Evolutionary conservation across 352 stramenopile species (phyloP).

Genomic region (Phytopythium ostracodes): DNA sequence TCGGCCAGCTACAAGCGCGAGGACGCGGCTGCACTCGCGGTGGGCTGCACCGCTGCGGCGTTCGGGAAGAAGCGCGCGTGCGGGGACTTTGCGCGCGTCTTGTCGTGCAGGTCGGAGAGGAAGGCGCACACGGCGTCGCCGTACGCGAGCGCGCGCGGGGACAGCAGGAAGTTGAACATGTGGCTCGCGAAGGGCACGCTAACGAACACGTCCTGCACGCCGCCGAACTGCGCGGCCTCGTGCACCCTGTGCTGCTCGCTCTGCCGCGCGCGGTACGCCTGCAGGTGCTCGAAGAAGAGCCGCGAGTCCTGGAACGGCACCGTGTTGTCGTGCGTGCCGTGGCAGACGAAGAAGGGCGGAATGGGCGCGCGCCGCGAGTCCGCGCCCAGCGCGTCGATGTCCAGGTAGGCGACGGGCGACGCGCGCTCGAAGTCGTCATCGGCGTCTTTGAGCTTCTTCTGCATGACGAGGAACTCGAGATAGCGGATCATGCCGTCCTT

Average conservation of each 20-base stretch:
- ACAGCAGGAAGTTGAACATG: constrained; percentile 63
- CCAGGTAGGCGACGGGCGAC: constrained; percentile 46
- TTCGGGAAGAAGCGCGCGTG: constrained; percentile 18
- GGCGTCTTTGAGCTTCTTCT: constrained; percentile 44
- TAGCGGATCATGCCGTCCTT: constrained; percentile 35
- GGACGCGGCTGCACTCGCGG: neutral
- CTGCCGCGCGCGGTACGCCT: constrained; percentile 28
- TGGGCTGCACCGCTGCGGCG: constrained; percentile 6
- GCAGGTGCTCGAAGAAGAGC: constrained; percentile 53
- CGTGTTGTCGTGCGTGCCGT: constrained; percentile 57
- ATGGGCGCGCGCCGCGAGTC: constrained; percentile 18
- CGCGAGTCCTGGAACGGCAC: constrained; percentile 51
- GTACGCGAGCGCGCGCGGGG: constrained; percentile 46
- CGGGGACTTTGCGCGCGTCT: constrained; percentile 31
- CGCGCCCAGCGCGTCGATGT: constrained; percentile 13
- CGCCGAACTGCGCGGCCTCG: constrained; percentile 20
- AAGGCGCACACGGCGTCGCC: constrained; percentile 52
- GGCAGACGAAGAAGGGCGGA: constrained; percentile 54
- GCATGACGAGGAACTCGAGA: constrained; percentile 56
- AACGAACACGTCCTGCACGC: constrained; percentile 52
- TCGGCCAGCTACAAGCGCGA: constrained; percentile 5
- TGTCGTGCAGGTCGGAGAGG: constrained; percentile 46
- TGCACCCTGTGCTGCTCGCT: constrained; percentile 13
- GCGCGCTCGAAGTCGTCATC: constrained; percentile 45
- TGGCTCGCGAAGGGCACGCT: constrained; percentile 47